Percentiles rank a stretch among this genome's conserved stretches.
These are phyloP conservation scores for Xylaria hypoxylon DNA, from an alignment of 2,329 filamentous ascomycete genomes.

Conservation along the genomic window DNA sequence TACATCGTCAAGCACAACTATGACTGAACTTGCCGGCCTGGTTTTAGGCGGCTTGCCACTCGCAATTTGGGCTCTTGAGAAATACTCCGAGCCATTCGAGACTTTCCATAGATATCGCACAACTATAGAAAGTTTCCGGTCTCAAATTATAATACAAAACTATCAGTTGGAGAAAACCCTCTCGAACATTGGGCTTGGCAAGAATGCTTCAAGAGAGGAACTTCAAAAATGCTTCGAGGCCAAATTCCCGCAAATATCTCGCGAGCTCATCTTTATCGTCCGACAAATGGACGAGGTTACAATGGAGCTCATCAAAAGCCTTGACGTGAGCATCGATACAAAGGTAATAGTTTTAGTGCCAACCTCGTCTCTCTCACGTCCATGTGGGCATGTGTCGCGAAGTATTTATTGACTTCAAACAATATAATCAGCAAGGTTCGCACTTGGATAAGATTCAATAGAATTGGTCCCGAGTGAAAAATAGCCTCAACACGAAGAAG, in stretches of 20 bases:
- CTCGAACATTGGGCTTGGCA: slow-evolving; percentile 11
- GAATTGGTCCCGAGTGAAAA: slow-evolving; percentile 24
- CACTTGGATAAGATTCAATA: slow-evolving; percentile 3
- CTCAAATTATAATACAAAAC: slow-evolving; percentile 17
- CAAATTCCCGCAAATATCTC: slow-evolving; percentile 22
- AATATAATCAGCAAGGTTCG: slow-evolving; percentile 9
- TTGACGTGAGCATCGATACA: slow-evolving; percentile 4
- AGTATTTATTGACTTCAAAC: slow-evolving; percentile 3
- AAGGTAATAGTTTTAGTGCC: slow-evolving; percentile 8
- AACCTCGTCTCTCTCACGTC: background rate
- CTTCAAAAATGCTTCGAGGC: slow-evolving; percentile 16
- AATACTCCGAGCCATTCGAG: slow-evolving; percentile 23
- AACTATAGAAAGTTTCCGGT: slow-evolving; percentile 18
- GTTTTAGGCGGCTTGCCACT: slow-evolving; percentile 21
- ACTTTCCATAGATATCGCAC: slow-evolving; percentile 16
- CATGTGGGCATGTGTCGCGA: background rate
- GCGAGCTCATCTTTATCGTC: slow-evolving; percentile 16
- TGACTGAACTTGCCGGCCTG: slow-evolving; percentile 16
- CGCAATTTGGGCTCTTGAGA: slow-evolving; percentile 21
- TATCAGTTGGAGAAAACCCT: slow-evolving; percentile 21
- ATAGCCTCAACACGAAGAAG: slow-evolving; percentile 21
- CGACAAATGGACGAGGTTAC: slow-evolving; percentile 15
- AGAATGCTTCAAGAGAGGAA: slow-evolving; percentile 10
- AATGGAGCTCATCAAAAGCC: slow-evolving; percentile 11
- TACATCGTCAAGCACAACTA: background rate